A percentile compares a stretch with the other conserved stretches of the same genome.
These are phyloP conservation scores for Aegilops bicornis DNA, from an alignment of 176 grass and related monocot genomes.

Conservation along the genomic window DNA sequence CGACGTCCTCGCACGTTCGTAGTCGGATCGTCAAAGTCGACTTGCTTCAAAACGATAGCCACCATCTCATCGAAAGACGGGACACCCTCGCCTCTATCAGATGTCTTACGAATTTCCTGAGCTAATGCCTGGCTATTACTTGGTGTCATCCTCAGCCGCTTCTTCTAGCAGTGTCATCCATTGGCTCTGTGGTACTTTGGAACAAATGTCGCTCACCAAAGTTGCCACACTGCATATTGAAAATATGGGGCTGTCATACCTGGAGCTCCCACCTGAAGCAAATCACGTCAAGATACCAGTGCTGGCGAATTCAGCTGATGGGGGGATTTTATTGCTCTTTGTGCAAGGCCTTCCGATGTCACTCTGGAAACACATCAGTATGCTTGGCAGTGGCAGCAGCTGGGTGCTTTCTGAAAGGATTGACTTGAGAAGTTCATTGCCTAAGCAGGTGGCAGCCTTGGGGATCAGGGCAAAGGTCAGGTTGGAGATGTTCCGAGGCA, in stretches of 20 bases:
- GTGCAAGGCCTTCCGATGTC: constrained; percentile 35
- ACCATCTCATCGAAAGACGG: too few relatives aligned
- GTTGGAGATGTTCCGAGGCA: constrained; percentile 27
- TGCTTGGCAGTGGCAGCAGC: background rate
- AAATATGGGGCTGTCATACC: background rate
- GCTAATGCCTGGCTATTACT: constrained; percentile 19
- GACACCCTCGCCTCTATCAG: too few relatives aligned
- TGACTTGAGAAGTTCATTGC: constrained; percentile 15
- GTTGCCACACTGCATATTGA: constrained; percentile 7
- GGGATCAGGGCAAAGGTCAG: constrained; percentile 4
- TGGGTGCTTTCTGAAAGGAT: constrained; percentile 30
- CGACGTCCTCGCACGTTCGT: too few relatives aligned
- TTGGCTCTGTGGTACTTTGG: constrained; percentile 27
- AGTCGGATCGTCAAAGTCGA: too few relatives aligned
- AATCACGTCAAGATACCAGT: background rate
- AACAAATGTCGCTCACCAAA: constrained; percentile 9
- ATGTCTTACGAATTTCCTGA: background rate
- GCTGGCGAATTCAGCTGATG: background rate
- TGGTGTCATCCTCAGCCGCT: constrained; percentile 17
- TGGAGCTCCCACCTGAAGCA: constrained; percentile 30
- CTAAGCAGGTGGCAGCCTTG: background rate
- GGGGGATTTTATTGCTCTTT: constrained; percentile 21
- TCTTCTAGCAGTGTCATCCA: constrained; percentile 13
- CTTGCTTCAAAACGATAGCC: too few relatives aligned
- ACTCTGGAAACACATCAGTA: constrained; percentile 24